These are phyloP conservation scores for Helicostylum pulchrum DNA, from an alignment of 192 early-diverging fungal genomes.

Conservation along the genomic window DNA sequence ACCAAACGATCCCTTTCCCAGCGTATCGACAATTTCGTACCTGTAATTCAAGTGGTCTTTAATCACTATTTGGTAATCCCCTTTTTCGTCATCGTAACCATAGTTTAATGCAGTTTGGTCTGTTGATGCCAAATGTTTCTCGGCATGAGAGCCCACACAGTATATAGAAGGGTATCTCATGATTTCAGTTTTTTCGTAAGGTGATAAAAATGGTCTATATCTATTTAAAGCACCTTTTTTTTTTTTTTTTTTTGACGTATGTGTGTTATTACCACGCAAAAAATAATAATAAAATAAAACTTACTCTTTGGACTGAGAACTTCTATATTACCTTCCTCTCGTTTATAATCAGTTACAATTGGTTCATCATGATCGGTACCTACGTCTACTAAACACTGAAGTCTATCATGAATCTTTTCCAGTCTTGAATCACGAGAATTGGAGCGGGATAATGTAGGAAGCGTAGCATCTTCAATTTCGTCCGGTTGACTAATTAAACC, in stretches of 20 bases:
- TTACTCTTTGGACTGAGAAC: neutral
- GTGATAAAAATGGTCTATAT: slow-evolving; percentile 70
- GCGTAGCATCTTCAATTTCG: neutral
- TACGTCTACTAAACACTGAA: neutral
- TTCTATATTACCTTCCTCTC: neutral
- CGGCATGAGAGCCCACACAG: slow-evolving; percentile 78
- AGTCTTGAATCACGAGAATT: neutral
- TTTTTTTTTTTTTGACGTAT: neutral
- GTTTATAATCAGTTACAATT: neutral
- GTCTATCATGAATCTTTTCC: slow-evolving; percentile 1
- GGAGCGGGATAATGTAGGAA: neutral
- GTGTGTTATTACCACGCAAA: too few species aligned
- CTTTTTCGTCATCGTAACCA: slow-evolving; percentile 86
- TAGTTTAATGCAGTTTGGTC: slow-evolving; percentile 58
- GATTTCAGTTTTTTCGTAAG: slow-evolving; percentile 89
- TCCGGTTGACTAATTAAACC: slow-evolving; percentile 14
- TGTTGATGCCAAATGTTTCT: slow-evolving; percentile 57
- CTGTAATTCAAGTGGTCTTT: slow-evolving; percentile 89
- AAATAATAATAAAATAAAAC: neutral
- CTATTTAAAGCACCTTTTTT: slow-evolving; percentile 54
- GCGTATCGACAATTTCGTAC: slow-evolving; percentile 87
- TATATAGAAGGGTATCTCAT: slow-evolving; percentile 78
- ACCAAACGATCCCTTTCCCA: slow-evolving; percentile 95
- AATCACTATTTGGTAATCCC: slow-evolving; percentile 83
- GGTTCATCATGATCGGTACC: neutral